These are phyloP conservation scores for Fusarium penzigii DNA, from an alignment of 2,329 filamentous ascomycete genomes.

Conservation along the genomic window DNA sequence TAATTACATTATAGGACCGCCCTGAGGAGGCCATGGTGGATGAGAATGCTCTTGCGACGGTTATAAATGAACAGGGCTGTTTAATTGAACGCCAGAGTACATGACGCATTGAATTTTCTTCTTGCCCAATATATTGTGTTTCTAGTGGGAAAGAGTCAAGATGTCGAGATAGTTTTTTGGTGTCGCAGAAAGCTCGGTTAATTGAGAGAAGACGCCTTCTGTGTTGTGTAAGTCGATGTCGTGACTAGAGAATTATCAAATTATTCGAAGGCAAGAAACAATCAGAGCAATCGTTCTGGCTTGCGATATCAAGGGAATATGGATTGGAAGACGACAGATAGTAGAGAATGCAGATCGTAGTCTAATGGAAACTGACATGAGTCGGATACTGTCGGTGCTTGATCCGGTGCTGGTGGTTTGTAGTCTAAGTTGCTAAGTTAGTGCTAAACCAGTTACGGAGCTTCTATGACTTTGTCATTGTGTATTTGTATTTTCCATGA, in stretches of 20 bases:
- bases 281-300: not conserved
- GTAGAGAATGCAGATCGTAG: not conserved
- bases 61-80: conserved; percentile 23
- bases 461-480: not conserved
- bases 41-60: conserved; percentile 9
- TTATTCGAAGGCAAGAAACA: not conserved
- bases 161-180: conserved; percentile 7
- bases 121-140: not conserved
- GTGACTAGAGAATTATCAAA: no score
- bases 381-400: conserved; percentile 11
- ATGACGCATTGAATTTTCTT: conserved; percentile 34
- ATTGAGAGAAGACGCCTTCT: conserved; percentile 11
- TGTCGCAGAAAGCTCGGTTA: conserved; percentile 31
- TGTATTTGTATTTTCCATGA: no score
- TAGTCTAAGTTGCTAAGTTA: not conserved
- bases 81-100: conserved; percentile 29
- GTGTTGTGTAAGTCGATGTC: no score
- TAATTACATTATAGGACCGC: conserved; percentile 38
- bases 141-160: not conserved
- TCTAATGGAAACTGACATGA: conserved; percentile 7
- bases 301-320: not conserved
- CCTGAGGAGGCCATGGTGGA: conserved; percentile 31
- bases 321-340: no score
- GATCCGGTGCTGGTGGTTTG: conserved; percentile 12
- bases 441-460: not conserved